A percentile compares a stretch with the other conserved stretches of the same genome.
phyloP scores from a whole-genome alignment of 2,329 filamentous ascomycete species.

The Onygenales sp. region DNA sequence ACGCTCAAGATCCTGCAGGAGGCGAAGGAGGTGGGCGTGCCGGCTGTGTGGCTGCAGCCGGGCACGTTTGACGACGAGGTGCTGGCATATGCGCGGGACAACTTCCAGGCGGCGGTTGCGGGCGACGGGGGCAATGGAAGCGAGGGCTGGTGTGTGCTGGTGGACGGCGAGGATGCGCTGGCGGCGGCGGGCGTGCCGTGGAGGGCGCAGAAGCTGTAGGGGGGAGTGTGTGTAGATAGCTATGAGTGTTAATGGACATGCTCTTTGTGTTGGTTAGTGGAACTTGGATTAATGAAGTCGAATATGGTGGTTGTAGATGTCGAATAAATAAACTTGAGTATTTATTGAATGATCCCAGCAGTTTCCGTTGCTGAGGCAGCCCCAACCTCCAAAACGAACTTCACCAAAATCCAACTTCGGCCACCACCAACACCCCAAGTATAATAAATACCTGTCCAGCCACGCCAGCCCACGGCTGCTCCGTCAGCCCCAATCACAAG shows the following conservation, averaged over 20 bases:
- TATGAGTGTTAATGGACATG: neutral
- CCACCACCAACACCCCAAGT: neutral
- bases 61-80: slow-evolving; percentile 75
- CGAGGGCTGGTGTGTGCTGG: slow-evolving; percentile 81
- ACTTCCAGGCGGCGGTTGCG: slow-evolving; percentile 62
- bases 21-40: slow-evolving; percentile 63
- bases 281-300: too few relatives aligned
- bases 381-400: neutral
- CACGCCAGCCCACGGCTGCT: too few relatives aligned
- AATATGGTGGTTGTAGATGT: too few relatives aligned
- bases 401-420: neutral
- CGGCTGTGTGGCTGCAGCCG: slow-evolving; percentile 80
- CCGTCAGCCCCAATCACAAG: neutral
- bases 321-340: too few relatives aligned
- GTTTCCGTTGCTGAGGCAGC: neutral
- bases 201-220: slow-evolving; percentile 32
- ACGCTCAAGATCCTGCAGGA: slow-evolving; percentile 67
- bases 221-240: neutral
- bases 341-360: too few relatives aligned
- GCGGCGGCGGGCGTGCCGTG: slow-evolving; percentile 49
- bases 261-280: neutral
- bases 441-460: too few relatives aligned
- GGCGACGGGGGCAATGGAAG: slow-evolving; percentile 54
- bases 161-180: slow-evolving; percentile 60
- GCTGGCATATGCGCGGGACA: slow-evolving; percentile 55